phyloP scores from a whole-genome alignment of 768 basidiomycete species.

The Hortiboletus flavorubellus region DNA sequence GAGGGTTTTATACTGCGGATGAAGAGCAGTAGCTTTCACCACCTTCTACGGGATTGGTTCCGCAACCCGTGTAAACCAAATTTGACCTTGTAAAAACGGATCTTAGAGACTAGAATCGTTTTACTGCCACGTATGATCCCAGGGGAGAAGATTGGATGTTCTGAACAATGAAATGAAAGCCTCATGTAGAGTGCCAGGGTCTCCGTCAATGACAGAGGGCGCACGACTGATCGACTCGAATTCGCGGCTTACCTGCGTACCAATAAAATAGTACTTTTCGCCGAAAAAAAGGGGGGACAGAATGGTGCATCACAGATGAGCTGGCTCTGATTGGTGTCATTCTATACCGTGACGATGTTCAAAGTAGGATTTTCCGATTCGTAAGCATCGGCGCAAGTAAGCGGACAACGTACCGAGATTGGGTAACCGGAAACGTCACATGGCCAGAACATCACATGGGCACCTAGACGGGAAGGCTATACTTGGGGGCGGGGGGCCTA shows the following conservation, averaged over 20 bases:
- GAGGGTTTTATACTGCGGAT: background rate
- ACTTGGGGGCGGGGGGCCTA: background rate
- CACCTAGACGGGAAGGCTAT: background rate
- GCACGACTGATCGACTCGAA: background rate
- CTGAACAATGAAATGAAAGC: constrained; percentile 3
- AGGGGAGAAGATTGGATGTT: background rate
- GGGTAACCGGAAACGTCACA: too few relatives aligned
- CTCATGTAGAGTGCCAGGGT: background rate
- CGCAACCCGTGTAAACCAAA: background rate
- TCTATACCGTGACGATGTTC: background rate
- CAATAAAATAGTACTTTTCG: background rate
- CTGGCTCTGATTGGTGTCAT: background rate
- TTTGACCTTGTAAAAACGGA: background rate
- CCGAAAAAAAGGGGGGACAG: background rate
- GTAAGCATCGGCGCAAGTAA: background rate
- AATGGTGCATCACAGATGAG: background rate
- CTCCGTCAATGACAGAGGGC: background rate
- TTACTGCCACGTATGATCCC: background rate
- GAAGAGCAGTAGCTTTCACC: background rate
- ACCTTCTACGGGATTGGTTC: background rate
- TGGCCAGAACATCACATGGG: too few relatives aligned
- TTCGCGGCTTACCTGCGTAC: background rate
- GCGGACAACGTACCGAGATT: background rate
- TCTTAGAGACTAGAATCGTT: background rate
- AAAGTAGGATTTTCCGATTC: background rate